Conservation (phyloP, 495 filamentous ascomycete genomes). For the Immersiella caudata region DNA sequence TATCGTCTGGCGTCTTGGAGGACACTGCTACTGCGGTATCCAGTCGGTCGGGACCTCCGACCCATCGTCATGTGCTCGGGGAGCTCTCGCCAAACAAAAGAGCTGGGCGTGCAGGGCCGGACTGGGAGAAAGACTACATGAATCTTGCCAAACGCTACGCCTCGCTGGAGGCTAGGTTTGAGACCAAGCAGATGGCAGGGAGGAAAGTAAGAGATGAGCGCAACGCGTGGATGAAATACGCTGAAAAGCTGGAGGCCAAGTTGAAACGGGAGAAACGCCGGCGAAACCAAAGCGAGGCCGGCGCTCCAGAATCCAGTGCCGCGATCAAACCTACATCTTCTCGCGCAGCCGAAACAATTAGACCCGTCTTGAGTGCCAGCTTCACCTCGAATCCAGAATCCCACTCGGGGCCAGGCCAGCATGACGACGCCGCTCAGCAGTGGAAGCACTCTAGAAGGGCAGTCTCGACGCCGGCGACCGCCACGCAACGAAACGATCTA, state of each 20-base stretch:
- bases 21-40: neutral
- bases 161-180: conserved; percentile 31
- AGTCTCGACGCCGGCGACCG: conserved; percentile 1
- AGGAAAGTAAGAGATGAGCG: conserved; percentile 21
- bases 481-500: neutral
- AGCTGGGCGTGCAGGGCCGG: neutral
- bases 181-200: conserved; percentile 13
- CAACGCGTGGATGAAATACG: conserved; percentile 36
- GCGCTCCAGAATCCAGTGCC: neutral
- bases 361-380: conserved; percentile 8
- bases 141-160: conserved; percentile 30
- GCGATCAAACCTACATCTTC: neutral
- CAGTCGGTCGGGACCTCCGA: neutral
- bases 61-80: conserved; percentile 21
- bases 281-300: conserved; percentile 1
- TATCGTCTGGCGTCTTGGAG: neutral
- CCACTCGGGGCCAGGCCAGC: neutral
- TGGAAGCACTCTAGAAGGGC: conserved; percentile 6
- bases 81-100: conserved; percentile 29
- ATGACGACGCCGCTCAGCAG: conserved; percentile 5
- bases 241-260: conserved; percentile 31
- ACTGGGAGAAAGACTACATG: conserved; percentile 32
- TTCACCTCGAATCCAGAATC: conserved; percentile 24
- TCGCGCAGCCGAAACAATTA: neutral
- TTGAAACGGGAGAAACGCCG: conserved; percentile 31